Evolutionary conservation across 257 asterid species (phyloP), one percentile per base, ranked within the genome.

Genomic region (Fraxinus quadrangulata): DNA sequence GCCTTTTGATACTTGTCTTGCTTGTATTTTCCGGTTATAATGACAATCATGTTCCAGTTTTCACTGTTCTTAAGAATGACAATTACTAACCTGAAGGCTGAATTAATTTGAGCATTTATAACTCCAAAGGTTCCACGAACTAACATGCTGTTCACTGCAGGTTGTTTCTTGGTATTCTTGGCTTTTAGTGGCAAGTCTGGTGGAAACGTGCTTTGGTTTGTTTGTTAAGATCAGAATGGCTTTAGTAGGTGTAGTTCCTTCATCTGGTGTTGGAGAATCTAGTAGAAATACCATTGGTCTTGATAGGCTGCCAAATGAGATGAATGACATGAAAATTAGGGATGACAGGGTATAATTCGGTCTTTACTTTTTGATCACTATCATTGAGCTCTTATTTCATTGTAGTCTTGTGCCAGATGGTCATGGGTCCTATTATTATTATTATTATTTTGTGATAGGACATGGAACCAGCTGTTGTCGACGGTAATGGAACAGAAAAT

Each of bases 401-500:
- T 37, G 24, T 31, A 9, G 8, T 67, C 30, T 17, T 2, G 70
- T 66, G 17, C 54, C 70, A 21, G 7, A 72, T 71, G 19, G 54
- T 71, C 47, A 12, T 69, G 42, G 74, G 70, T 67, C 34, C 67
- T n/a, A n/a, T n/a, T n/a, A n/a, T n/a, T 73, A 34, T 70, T 56
- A 42, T 23, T 77, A n/a, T 0, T 74, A 7, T n/a, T 75, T 77
- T 19, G 4, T 54, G 65, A 54, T 78, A 92, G 97, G 96, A 92
- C 79, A 92, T 90, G 87, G 97, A 90, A 83, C 91, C 97, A 4
- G 87, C 93, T 79, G 85, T 90, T 70, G 86, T 92, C 28, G 83
- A 88, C 73, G 97, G 97, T 40, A 88, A 90, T 75, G 97, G 96
- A 83, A 86, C 96, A 0, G 97, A 92, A 84, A 86, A 92, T 59